Conservation (phyloP, 352 stramenopile species). For the Pythium graminicola region DNA sequence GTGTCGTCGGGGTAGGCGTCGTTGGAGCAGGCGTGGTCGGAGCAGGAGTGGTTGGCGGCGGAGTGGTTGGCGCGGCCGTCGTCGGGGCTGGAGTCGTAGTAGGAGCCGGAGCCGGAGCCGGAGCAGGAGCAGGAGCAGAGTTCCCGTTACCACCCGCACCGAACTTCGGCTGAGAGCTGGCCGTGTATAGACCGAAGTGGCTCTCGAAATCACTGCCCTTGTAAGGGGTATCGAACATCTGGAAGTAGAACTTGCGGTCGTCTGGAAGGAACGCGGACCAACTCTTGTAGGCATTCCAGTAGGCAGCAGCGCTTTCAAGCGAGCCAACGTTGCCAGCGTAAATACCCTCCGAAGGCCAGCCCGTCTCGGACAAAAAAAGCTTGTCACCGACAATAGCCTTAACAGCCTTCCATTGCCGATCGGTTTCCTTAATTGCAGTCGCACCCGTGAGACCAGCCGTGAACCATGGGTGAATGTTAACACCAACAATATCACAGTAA, state of each 20-base stretch:
- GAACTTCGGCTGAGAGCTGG: slow-evolving; percentile 50
- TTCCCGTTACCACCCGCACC: slow-evolving; percentile 16
- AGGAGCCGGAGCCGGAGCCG: slow-evolving; percentile 2
- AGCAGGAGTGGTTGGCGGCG: slow-evolving; percentile 9
- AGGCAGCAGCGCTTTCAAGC: slow-evolving; percentile 29
- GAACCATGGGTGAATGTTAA: slow-evolving; percentile 74
- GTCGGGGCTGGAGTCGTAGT: slow-evolving; percentile 8
- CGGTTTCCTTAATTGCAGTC: slow-evolving; percentile 38
- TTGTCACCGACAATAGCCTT: slow-evolving; percentile 33
- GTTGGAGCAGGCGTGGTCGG: slow-evolving; percentile 13
- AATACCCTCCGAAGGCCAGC: slow-evolving; percentile 45
- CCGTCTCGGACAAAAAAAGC: slow-evolving; percentile 51
- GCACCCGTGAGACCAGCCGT: slow-evolving; percentile 24
- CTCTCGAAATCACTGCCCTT: slow-evolving; percentile 38
- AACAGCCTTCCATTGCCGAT: slow-evolving; percentile 37
- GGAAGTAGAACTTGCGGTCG: slow-evolving; percentile 65
- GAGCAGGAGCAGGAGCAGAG: slow-evolving; percentile 14
- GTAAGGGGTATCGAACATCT: slow-evolving; percentile 63
- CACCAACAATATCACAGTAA: slow-evolving; percentile 50
- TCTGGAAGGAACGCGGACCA: slow-evolving; percentile 42
- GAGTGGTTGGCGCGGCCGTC: slow-evolving; percentile 10
- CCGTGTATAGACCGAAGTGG: slow-evolving; percentile 43
- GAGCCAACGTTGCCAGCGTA: slow-evolving; percentile 38
- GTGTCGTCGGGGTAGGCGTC: slow-evolving; percentile 20
- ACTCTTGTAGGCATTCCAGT: slow-evolving; percentile 55